These are phyloP conservation scores for Paradendryphiella salina DNA, from an alignment of 2,329 filamentous ascomycete genomes.

Conservation along the genomic window DNA sequence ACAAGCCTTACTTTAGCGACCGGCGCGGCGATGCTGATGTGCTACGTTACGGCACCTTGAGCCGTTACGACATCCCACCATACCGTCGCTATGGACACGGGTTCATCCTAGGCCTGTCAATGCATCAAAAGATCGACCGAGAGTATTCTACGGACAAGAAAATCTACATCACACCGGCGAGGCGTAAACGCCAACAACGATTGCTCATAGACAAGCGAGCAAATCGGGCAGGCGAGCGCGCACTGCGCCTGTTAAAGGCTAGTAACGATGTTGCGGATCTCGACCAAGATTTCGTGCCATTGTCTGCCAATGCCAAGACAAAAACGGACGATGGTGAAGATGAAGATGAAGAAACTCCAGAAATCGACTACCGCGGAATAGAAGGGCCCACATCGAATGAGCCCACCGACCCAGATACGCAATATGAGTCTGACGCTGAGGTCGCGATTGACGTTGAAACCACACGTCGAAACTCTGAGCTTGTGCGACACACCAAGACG, in stretches of 20 bases:
- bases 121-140: constrained; percentile 67
- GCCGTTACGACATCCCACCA: constrained; percentile 70
- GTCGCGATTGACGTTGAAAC: constrained; percentile 29
- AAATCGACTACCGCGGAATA: constrained; percentile 47
- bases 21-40: constrained; percentile 76
- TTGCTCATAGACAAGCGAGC: constrained; percentile 46
- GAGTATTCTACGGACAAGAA: constrained; percentile 60
- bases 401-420: constrained; percentile 45
- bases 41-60: constrained; percentile 70
- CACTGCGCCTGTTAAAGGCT: constrained; percentile 31
- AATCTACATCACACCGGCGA: constrained; percentile 41
- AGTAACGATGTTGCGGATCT: constrained; percentile 3
- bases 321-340: constrained; percentile 27
- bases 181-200: constrained; percentile 52
- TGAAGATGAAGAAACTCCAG: constrained; percentile 7
- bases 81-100: constrained; percentile 73
- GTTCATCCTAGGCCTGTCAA: constrained; percentile 67
- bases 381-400: constrained; percentile 24
- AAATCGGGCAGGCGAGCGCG: constrained; percentile 30
- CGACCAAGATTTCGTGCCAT: constrained; percentile 37
- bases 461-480: constrained; percentile 60
- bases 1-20: constrained; percentile 55
- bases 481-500: constrained; percentile 67
- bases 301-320: constrained; percentile 28
- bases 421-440: constrained; percentile 36